A percentile compares a stretch with the other conserved stretches of the same genome.
These are phyloP conservation scores for Metroxylon sagu DNA, from an alignment of 176 grass and related monocot species.

Conservation along the genomic window DNA sequence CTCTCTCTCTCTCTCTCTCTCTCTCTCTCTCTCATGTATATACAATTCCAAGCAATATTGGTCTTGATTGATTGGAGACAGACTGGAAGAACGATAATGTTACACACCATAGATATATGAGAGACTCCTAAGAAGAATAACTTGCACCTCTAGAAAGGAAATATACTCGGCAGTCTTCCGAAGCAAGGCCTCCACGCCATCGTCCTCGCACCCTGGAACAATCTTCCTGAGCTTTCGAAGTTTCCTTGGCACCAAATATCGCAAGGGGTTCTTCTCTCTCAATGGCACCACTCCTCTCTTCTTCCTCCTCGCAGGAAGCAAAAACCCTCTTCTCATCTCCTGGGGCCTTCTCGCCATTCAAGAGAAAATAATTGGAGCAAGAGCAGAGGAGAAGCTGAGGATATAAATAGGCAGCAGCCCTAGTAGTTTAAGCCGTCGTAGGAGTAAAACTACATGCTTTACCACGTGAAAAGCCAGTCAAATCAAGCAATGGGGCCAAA, in stretches of 20 bases:
- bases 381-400: no score
- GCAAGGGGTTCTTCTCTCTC: conserved; percentile 28
- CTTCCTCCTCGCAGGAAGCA: conserved; percentile 36
- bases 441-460: no score
- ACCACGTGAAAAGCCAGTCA: no score
- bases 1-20: no score
- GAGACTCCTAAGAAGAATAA: conserved; percentile 37
- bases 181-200: conserved; percentile 38
- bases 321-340: conserved; percentile 33
- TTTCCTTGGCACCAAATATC: conserved; percentile 44
- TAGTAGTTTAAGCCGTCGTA: no score
- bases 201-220: conserved; percentile 34
- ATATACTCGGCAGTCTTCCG: conserved; percentile 50
- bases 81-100: background rate
- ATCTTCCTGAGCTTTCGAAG: conserved; percentile 61
- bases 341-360: no score
- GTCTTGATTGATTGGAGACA: background rate
- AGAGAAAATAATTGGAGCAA: no score
- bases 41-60: background rate
- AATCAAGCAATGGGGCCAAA: no score
- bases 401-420: no score
- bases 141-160: conserved; percentile 57
- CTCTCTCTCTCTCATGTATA: no score
- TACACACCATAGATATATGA: conserved; percentile 30
- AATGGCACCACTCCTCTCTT: conserved; percentile 6